These are phyloP conservation scores for Candida multigemmis DNA, from an alignment of 805 yeast species.

Conservation along the genomic window DNA sequence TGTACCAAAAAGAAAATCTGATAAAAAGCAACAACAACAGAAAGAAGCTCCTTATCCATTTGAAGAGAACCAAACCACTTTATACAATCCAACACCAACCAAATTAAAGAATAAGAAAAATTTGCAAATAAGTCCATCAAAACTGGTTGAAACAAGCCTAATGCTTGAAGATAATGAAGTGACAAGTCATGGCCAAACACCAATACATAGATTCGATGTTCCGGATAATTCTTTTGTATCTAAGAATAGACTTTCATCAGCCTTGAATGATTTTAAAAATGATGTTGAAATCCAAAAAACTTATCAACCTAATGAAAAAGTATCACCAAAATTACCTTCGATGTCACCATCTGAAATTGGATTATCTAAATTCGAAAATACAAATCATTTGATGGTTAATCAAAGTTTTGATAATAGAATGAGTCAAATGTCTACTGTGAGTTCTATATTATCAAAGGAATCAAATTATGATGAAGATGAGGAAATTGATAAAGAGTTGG, in stretches of 20 bases:
- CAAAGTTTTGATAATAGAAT: conserved; percentile 10
- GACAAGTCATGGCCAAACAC: background rate
- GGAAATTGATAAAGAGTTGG: conserved; percentile 27
- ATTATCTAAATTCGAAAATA: conserved; percentile 5
- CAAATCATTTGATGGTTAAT: too few relatives aligned
- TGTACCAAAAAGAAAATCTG: too few relatives aligned
- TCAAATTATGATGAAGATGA: conserved; percentile 20
- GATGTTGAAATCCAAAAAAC: conserved; percentile 17
- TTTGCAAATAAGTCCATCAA: too few relatives aligned
- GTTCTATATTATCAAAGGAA: conserved; percentile 32
- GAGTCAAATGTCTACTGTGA: conserved; percentile 31
- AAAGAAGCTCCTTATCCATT: too few relatives aligned
- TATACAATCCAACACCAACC: too few relatives aligned
- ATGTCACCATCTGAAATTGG: conserved; percentile 8
- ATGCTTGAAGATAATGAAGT: background rate
- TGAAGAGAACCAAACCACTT: too few relatives aligned
- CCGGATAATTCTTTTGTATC: conserved; percentile 1
- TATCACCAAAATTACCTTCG: conserved; percentile 6
- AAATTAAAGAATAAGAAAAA: too few relatives aligned
- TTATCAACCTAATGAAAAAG: conserved; percentile 4
- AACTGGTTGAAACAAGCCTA: background rate
- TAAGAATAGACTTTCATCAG: conserved; percentile 13
- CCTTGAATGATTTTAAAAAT: conserved; percentile 17
- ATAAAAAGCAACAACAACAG: too few relatives aligned
- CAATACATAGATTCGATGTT: background rate